Evolutionary conservation across 2,329 filamentous ascomycete species (phyloP).

Genomic region (Curvularia lunata): DNA sequence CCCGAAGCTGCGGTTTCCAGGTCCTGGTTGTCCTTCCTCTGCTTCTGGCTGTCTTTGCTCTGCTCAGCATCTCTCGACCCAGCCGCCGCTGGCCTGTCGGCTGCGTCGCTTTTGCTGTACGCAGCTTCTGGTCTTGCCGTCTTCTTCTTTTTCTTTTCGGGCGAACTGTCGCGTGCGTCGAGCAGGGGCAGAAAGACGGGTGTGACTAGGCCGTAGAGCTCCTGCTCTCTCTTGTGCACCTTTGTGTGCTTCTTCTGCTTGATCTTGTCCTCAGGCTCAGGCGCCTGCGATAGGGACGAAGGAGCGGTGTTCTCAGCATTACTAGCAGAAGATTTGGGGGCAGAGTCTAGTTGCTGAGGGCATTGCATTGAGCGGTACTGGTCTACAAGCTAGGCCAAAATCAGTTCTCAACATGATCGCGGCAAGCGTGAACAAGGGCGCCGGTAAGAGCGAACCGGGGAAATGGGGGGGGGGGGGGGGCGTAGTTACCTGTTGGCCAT

Average conservation of each 20-base stretch:
- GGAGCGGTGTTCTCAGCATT: conserved; percentile 11
- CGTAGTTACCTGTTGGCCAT: conserved; percentile 41
- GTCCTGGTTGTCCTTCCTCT: conserved; percentile 26
- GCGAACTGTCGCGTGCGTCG: conserved; percentile 37
- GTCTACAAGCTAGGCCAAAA: conserved; percentile 42
- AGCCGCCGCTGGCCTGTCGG: conserved; percentile 16
- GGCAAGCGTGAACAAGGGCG: conserved; percentile 7
- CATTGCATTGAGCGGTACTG: conserved; percentile 41
- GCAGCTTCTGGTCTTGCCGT: conserved; percentile 16
- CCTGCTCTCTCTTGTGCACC: conserved; percentile 48
- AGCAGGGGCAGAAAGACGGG: conserved; percentile 47
- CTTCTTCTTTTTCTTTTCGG: conserved; percentile 36
- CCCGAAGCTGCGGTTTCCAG: conserved; percentile 21
- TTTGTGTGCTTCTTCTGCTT: conserved; percentile 46
- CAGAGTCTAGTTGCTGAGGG: conserved; percentile 25
- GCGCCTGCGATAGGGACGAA: conserved; percentile 8
- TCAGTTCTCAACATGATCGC: conserved; percentile 27
- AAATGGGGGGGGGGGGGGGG: background rate
- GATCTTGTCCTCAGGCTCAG: conserved; percentile 30
- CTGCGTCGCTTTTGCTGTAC: conserved; percentile 14
- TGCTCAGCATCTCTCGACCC: conserved; percentile 33
- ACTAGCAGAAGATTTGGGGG: conserved; percentile 6
- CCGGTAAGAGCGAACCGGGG: background rate
- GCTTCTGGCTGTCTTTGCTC: conserved; percentile 26
- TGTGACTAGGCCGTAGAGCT: conserved; percentile 47